phyloP scores from a whole-genome alignment of 345 rosid species.

The Gossypium rotundifolium region DNA sequence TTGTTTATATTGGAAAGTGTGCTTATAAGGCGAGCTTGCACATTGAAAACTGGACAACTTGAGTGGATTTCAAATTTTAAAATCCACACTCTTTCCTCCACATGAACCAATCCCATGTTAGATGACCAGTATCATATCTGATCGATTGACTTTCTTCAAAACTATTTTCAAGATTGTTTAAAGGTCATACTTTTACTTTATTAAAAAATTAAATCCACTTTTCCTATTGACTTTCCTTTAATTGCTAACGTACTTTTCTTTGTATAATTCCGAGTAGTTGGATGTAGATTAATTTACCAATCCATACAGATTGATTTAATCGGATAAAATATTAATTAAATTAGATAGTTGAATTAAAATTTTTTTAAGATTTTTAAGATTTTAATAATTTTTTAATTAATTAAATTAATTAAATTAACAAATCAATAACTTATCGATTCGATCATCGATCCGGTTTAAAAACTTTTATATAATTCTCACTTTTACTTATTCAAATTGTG shows the following conservation, averaged over 20 bases:
- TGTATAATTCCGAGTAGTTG: not conserved
- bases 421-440: accelerated
- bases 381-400: accelerated
- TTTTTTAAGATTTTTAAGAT: no score
- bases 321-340: no score
- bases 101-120: slow-evolving; percentile 23
- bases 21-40: slow-evolving; percentile 4
- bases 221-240: slow-evolving; percentile 19
- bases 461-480: no score
- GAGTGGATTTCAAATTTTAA: slow-evolving; percentile 1
- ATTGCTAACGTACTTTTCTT: not conserved
- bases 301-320: no score
- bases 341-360: no score
- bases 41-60: not conserved
- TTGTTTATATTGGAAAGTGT: slow-evolving; percentile 1
- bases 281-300: no score
- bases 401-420: no score
- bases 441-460: no score
- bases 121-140: slow-evolving; percentile 26
- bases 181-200: not conserved
- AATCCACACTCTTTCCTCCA: not conserved
- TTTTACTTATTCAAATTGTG: no score
- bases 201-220: no score
- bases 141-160: slow-evolving; percentile 7
- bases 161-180: not conserved